These are phyloP conservation scores for Myriosclerotinia curreyana DNA, from an alignment of 2,329 filamentous ascomycete genomes.

Conservation along the genomic window DNA sequence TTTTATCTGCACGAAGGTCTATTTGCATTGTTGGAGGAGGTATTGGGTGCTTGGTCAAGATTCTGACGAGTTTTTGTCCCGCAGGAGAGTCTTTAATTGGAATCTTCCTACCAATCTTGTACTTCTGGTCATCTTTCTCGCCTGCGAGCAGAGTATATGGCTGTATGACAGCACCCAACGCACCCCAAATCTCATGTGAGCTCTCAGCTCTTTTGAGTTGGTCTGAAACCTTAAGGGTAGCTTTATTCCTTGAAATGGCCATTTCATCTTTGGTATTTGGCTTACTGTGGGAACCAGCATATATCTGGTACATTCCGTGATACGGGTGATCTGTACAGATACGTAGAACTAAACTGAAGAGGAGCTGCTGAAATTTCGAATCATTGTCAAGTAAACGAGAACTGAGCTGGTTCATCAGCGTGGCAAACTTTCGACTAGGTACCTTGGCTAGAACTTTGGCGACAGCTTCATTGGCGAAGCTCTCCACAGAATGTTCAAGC, in stretches of 20 bases:
- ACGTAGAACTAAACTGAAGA: slow-evolving; percentile 70
- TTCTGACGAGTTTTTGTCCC: slow-evolving; percentile 60
- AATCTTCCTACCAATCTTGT: slow-evolving; percentile 65
- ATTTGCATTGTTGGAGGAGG: slow-evolving; percentile 90
- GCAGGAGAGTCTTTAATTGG: slow-evolving; percentile 60
- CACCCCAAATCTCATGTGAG: slow-evolving; percentile 60
- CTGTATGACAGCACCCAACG: slow-evolving; percentile 71
- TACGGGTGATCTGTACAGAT: slow-evolving; percentile 94
- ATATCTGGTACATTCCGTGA: slow-evolving; percentile 96
- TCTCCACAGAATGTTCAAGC: slow-evolving; percentile 80
- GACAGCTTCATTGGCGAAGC: slow-evolving; percentile 75
- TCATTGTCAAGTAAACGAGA: slow-evolving; percentile 78
- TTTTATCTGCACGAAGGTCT: slow-evolving; percentile 64
- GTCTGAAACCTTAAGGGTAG: slow-evolving; percentile 64
- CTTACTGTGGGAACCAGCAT: slow-evolving; percentile 71
- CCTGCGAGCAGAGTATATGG: slow-evolving; percentile 62
- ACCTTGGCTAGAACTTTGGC: slow-evolving; percentile 67
- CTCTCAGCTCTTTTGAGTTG: slow-evolving; percentile 52
- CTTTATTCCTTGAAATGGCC: slow-evolving; percentile 68
- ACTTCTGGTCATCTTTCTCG: slow-evolving; percentile 60
- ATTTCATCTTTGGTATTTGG: slow-evolving; percentile 70
- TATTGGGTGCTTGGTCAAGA: slow-evolving; percentile 63
- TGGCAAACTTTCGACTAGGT: slow-evolving; percentile 86
- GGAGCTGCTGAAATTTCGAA: slow-evolving; percentile 69
- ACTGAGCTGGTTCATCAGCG: slow-evolving; percentile 92